Base-by-base conservation (phyloP, 345 rosid species). In the Hibiscus trionum region DNA sequence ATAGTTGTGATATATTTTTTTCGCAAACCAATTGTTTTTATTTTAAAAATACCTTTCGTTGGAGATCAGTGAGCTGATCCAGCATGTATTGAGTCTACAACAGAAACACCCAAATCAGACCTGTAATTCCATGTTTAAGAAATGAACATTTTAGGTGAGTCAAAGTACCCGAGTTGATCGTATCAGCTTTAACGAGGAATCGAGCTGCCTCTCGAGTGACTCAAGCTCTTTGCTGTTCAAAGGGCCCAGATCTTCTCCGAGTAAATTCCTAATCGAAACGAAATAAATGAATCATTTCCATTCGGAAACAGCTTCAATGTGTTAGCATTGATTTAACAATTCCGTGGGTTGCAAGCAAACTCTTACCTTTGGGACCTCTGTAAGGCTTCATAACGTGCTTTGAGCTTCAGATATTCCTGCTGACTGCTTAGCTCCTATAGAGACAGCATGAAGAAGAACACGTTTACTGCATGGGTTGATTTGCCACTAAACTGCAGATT, bases 241-340 rank as follows among this genome's bases (percentile, higher is more conserved):
- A 80, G 96, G 96, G 7, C 90, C 96, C 49, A 93, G 87, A 78
- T 93, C 97, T 82, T 93, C 98, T 74, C 98, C 98, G 68, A 91
- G 75, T 10, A 93, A 87, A 79, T 93, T 93, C 83, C 98, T 93
- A 70, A 70, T 11, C 35, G 2, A 55, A 69, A n/a, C 11, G 27
- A 17, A 27, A 52, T 27, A 15, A 68, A 26, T 1, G 9, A 26
- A 24, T 29, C 27, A 52, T 35, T 2, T 53, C 26, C 47, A 26
- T 42, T 31, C 35, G 35, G 35, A 31, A 31, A 37, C 46, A 42
- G 49, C 56, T 31, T 19, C 65, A 66, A 35, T 35, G 39, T 35
- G 39, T 29, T 61, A 31, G 66, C 55, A 24, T 21, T 39, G 2
- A 24, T 24, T 26, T 11, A 11, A 11, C 27, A 31, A 46, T 7